Percentiles rank a stretch among this genome's conserved stretches.
These are phyloP conservation scores for Labyrinthula sp. DNA, from an alignment of 352 stramenopile species.

Conservation along the genomic window DNA sequence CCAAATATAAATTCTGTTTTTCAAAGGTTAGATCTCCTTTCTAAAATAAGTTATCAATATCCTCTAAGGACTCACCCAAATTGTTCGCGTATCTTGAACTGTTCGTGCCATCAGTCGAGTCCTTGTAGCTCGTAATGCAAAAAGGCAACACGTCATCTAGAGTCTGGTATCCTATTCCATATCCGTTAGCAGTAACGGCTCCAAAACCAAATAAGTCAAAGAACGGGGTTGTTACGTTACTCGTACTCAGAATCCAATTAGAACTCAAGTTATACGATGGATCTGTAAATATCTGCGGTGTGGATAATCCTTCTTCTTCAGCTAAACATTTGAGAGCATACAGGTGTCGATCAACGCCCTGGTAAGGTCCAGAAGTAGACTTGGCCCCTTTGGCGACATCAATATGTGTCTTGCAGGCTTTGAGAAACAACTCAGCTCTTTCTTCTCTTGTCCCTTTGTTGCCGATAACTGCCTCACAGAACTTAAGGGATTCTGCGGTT, in stretches of 20 bases:
- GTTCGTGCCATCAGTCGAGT: no score
- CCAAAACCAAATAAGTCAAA: conserved; percentile 60
- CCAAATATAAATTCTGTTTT: no score
- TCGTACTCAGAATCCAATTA: conserved; percentile 60
- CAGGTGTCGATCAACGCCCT: conserved; percentile 79
- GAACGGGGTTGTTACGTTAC: conserved; percentile 60
- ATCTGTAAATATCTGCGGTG: conserved; percentile 54
- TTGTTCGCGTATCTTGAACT: no score
- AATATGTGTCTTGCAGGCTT: conserved; percentile 63
- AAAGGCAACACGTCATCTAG: conserved; percentile 58
- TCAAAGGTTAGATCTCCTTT: no score
- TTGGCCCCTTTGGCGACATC: conserved; percentile 62
- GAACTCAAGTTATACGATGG: conserved; percentile 46
- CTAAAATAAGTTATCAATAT: no score
- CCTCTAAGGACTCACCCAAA: no score
- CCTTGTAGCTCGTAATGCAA: conserved; percentile 66
- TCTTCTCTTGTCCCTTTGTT: conserved; percentile 33
- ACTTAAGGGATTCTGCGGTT: conserved; percentile 60
- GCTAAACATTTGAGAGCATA: conserved; percentile 79
- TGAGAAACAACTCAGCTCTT: conserved; percentile 55
- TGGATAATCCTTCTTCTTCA: conserved; percentile 56
- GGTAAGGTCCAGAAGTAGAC: conserved; percentile 49
- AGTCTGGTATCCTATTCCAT: conserved; percentile 64
- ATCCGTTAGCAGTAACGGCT: conserved; percentile 57
- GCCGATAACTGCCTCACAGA: conserved; percentile 53